Evolutionary conservation across 495 filamentous ascomycete genomes (phyloP).

Genomic region (Neurospora sp.): DNA sequence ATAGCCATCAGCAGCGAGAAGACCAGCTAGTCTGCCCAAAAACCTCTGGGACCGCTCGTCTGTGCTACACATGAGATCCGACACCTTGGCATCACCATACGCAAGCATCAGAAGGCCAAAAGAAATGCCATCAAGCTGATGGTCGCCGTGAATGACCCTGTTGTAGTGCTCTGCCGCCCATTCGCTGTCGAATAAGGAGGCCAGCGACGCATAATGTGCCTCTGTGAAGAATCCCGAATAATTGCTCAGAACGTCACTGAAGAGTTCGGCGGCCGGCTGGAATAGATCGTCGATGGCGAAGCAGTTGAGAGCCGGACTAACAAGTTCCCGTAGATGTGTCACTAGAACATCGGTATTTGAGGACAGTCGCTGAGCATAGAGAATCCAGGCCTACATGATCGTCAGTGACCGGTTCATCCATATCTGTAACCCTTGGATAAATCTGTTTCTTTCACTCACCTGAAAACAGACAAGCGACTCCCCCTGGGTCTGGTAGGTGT

Average conservation of each 20-base stretch:
- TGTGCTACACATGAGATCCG: constrained; percentile 36
- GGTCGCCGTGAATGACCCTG: constrained; percentile 48
- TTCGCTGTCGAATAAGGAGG: constrained; percentile 44
- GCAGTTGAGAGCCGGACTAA: constrained; percentile 44
- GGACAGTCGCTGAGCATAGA: constrained; percentile 52
- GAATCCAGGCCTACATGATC: constrained; percentile 48
- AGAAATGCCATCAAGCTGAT: constrained; percentile 53
- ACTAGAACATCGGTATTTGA: constrained; percentile 44
- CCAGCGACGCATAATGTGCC: constrained; percentile 44
- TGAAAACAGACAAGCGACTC: constrained; percentile 53
- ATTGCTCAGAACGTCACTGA: constrained; percentile 53
- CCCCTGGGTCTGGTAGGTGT: constrained; percentile 20
- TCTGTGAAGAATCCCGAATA: constrained; percentile 52
- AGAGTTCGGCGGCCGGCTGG: constrained; percentile 49
- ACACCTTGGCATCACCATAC: constrained; percentile 51
- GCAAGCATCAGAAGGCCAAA: constrained; percentile 62
- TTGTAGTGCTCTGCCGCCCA: constrained; percentile 45
- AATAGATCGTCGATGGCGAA: constrained; percentile 45
- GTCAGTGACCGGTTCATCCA: constrained; percentile 1
- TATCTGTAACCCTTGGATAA: neutral
- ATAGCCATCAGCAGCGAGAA: constrained; percentile 62
- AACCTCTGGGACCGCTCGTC: constrained; percentile 37
- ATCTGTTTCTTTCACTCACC: constrained; percentile 25
- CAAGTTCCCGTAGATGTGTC: constrained; percentile 44
- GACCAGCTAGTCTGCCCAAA: constrained; percentile 43